Conservation (phyloP, 2,329 filamentous ascomycete genomes). For the Penicillium sclerotiorum region DNA sequence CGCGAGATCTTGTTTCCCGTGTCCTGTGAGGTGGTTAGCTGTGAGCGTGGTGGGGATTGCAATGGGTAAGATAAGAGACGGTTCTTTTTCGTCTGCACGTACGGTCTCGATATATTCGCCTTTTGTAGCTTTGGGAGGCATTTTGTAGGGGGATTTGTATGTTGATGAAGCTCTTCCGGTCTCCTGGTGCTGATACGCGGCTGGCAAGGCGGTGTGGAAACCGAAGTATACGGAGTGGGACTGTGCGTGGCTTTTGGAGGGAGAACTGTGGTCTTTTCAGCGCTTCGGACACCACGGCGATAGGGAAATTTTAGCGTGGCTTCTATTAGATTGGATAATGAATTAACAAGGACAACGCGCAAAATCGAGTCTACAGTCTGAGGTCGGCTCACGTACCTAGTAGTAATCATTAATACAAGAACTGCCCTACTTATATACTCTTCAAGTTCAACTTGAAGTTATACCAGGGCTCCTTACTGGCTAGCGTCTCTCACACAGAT, state of each 20-base stretch:
- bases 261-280: not conserved
- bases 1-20: slow-evolving; percentile 98
- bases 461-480: not conserved
- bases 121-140: slow-evolving; percentile 77
- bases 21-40: slow-evolving; percentile 61
- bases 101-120: slow-evolving; percentile 98
- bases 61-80: slow-evolving; percentile 2
- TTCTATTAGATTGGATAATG: not conserved
- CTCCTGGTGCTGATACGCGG: not conserved
- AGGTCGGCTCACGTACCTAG: not conserved
- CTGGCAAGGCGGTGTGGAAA: no score
- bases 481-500: not conserved
- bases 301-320: not conserved
- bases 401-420: not conserved
- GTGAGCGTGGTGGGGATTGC: no score
- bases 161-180: no score
- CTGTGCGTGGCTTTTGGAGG: not conserved
- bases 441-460: no score
- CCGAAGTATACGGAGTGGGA: no score
- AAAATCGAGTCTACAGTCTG: no score
- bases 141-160: slow-evolving; percentile 35
- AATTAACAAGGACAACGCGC: not conserved
- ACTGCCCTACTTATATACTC: not conserved
- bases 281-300: not conserved
- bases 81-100: slow-evolving; percentile 44